Conservation (phyloP, 257 asterid genomes). For the Nicotiana noctiflora region DNA sequence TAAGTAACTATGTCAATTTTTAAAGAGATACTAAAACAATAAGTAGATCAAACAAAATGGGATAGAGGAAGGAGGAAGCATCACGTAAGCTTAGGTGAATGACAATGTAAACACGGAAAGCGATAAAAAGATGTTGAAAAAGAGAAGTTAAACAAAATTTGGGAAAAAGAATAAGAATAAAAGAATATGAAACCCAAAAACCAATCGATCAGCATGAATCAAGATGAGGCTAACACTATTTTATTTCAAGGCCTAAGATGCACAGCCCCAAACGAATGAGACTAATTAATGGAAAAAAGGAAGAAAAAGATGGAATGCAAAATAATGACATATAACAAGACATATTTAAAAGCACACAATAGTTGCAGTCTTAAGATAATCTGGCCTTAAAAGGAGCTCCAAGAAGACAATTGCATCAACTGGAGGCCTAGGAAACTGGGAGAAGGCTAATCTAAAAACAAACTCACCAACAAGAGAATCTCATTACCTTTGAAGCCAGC, state of each 20-base stretch:
- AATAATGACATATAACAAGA: neutral
- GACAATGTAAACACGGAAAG: neutral
- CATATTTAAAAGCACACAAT: neutral
- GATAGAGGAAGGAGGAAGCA: neutral
- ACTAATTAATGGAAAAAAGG: neutral
- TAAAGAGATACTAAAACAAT: neutral
- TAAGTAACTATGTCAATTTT: neutral
- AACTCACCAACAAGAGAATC: neutral
- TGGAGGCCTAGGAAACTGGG: neutral
- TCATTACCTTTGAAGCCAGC: conserved; percentile 88
- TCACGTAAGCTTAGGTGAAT: neutral
- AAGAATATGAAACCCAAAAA: neutral
- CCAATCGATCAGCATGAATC: neutral
- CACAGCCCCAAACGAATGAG: neutral
- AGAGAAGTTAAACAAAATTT: neutral
- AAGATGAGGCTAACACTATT: neutral
- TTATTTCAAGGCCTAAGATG: neutral
- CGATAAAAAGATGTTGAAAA: neutral
- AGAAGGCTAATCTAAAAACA: neutral
- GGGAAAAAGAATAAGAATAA: neutral
- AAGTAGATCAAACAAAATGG: neutral
- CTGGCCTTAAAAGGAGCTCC: neutral
- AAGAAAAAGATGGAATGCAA: neutral
- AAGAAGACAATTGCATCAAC: neutral
- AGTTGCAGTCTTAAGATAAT: neutral